phyloP scores from a whole-genome alignment of 2,329 filamentous ascomycete species.

The Pseudogymnoascus sp. region DNA sequence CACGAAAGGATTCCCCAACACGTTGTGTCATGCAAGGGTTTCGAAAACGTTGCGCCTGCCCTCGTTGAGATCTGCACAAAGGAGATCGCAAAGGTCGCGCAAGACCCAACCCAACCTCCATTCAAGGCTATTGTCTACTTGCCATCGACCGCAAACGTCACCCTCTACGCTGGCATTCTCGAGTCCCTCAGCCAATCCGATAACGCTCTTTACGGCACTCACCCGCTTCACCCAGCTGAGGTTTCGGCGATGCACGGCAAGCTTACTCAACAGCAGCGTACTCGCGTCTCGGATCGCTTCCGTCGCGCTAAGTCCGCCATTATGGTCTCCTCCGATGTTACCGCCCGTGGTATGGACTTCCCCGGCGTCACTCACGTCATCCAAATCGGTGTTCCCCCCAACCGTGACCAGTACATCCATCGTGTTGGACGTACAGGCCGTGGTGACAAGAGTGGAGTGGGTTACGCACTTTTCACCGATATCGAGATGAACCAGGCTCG shows the following conservation, averaged over 20 bases:
- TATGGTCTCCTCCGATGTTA: conserved; percentile 73
- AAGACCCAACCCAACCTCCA: conserved; percentile 16
- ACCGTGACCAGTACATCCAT: conserved; percentile 67
- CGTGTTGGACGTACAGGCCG: conserved; percentile 70
- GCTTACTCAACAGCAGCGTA: conserved; percentile 63
- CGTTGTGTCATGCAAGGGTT: conserved; percentile 56
- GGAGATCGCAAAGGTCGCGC: conserved; percentile 28
- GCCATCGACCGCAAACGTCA: conserved; percentile 67
- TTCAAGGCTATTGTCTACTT: conserved; percentile 97
- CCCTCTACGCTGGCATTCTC: conserved; percentile 54
- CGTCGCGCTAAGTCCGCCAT: conserved; percentile 53
- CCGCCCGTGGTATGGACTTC: conserved; percentile 77
- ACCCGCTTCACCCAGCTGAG: conserved; percentile 24
- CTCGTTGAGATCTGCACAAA: conserved; percentile 47
- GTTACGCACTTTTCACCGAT: conserved; percentile 30
- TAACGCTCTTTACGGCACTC: conserved; percentile 16
- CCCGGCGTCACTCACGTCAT: conserved; percentile 72
- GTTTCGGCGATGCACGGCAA: conserved; percentile 64
- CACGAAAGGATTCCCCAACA: conserved; percentile 80
- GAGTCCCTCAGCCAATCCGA: conserved; percentile 19
- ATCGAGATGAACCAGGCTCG: conserved; percentile 19
- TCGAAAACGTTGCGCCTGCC: conserved; percentile 71
- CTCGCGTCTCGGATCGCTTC: conserved; percentile 65
- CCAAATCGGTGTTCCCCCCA: conserved; percentile 58
- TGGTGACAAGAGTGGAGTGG: conserved; percentile 65